A percentile compares a stretch with the other conserved stretches of the same genome.
Evolutionary conservation across 441 rosid genomes (phyloP).

Genomic region (Metrosideros polymorpha): DNA sequence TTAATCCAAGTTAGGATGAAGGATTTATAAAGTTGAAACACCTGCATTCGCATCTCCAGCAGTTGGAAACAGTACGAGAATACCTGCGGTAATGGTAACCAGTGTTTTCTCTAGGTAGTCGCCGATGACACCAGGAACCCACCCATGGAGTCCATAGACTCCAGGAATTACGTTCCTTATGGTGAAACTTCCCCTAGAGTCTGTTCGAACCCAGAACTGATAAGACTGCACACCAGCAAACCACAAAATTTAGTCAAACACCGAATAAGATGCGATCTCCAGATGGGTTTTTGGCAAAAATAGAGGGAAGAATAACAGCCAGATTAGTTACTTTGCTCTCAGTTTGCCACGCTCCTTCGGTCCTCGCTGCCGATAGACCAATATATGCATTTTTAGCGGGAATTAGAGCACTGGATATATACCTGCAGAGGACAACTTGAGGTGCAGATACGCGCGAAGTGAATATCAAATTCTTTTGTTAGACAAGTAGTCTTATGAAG

Average conservation of each 20-base stretch:
- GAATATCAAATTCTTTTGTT: neutral
- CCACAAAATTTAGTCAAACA: neutral
- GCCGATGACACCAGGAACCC: conserved; percentile 50
- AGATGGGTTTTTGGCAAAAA: neutral
- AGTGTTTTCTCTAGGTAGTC: conserved; percentile 18
- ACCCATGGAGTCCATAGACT: conserved; percentile 36
- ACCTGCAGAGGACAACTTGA: conserved; percentile 10
- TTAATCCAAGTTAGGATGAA: neutral
- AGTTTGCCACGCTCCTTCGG: conserved; percentile 45
- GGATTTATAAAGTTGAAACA: neutral
- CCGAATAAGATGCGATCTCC: neutral
- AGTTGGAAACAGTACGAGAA: neutral
- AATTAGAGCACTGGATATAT: conserved; percentile 15
- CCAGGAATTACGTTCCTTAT: conserved; percentile 36
- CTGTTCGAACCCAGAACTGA: conserved; percentile 46
- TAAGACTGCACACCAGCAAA: conserved; percentile 17
- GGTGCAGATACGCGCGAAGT: fast-evolving
- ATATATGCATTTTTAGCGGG: conserved; percentile 32
- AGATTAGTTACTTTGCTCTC: conserved; percentile 33
- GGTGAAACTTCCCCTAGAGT: conserved; percentile 36
- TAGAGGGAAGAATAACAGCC: neutral
- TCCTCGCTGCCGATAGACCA: conserved; percentile 40
- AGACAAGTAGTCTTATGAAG: neutral
- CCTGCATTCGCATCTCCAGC: neutral
- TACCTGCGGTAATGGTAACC: conserved; percentile 20